Percentiles rank a stretch among this genome's conserved stretches.
phyloP scores from a whole-genome alignment of 306 rosid species.

The Alnus glutinosa region DNA sequence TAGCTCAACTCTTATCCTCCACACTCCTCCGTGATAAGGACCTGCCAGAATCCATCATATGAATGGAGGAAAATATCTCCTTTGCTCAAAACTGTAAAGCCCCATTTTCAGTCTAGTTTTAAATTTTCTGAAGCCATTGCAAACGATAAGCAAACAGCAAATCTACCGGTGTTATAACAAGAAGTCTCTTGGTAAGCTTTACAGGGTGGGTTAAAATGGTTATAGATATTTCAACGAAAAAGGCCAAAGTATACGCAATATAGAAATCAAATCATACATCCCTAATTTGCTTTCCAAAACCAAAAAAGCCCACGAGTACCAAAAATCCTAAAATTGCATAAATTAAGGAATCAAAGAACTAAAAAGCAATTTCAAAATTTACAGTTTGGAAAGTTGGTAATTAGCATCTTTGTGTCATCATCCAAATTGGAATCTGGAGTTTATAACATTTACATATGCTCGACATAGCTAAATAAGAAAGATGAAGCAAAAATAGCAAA shows the following conservation, averaged over 20 bases:
- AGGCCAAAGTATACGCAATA: constrained; percentile 18
- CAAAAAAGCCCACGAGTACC: constrained; percentile 10
- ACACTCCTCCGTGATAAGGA: constrained; percentile 63
- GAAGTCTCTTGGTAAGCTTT: not conserved
- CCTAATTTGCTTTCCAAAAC: constrained; percentile 16
- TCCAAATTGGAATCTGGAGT: constrained; percentile 37
- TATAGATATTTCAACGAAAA: constrained; percentile 25
- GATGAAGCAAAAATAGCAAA: not conserved
- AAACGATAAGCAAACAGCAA: constrained; percentile 31
- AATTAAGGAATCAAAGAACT: constrained; percentile 17
- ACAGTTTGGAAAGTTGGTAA: not conserved
- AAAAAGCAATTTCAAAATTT: constrained; percentile 7
- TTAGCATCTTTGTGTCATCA: constrained; percentile 18
- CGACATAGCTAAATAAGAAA: constrained; percentile 35
- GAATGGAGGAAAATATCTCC: constrained; percentile 25
- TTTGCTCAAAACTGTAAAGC: constrained; percentile 4
- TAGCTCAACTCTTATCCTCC: constrained; percentile 60
- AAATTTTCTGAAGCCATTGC: constrained; percentile 25
- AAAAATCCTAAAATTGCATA: constrained; percentile 14
- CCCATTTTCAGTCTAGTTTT: constrained; percentile 10
- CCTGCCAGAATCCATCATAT: constrained; percentile 44
- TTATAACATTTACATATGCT: constrained; percentile 32
- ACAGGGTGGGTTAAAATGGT: not conserved
- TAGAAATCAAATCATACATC: constrained; percentile 24
- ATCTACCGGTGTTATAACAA: constrained; percentile 14